Conservation (phyloP, 345 rosid genomes). For the Microthlaspi erraticum region DNA sequence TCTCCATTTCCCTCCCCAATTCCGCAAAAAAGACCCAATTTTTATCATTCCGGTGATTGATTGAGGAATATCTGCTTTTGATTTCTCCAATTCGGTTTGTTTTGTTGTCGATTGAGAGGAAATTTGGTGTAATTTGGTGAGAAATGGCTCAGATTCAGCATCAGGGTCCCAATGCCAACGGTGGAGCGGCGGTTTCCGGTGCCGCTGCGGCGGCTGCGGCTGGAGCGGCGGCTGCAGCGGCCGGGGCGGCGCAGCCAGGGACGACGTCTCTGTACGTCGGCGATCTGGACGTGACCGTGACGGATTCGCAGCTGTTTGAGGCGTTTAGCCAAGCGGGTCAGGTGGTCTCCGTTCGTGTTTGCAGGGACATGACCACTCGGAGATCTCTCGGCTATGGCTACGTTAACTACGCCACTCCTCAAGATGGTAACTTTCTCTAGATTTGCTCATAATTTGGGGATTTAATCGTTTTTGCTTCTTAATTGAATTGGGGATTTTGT, state of each 20-base stretch:
- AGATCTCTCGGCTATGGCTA: constrained; percentile 90
- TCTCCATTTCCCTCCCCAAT: constrained; percentile 37
- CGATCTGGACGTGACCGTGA: constrained; percentile 74
- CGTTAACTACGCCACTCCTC: constrained; percentile 72
- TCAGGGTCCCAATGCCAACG: constrained; percentile 57
- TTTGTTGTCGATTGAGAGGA: constrained; percentile 28
- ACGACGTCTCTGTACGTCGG: constrained; percentile 88
- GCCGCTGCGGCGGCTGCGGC: constrained; percentile 42
- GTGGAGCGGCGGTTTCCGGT: constrained; percentile 52
- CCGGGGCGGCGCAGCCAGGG: constrained; percentile 54
- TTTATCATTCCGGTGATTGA: constrained; percentile 14
- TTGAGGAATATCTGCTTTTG: neutral
- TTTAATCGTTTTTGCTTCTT: neutral
- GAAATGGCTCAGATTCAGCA: constrained; percentile 83
- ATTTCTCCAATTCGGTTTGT: neutral
- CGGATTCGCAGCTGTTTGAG: constrained; percentile 80
- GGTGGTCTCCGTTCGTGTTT: constrained; percentile 86
- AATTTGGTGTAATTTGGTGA: neutral
- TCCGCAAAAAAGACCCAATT: constrained; percentile 36
- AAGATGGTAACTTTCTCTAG: constrained; percentile 65
- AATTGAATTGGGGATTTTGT: neutral
- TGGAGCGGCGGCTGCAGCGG: constrained; percentile 47
- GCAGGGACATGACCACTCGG: constrained; percentile 76
- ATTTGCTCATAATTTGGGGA: neutral
- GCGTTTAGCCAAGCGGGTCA: constrained; percentile 73